These are phyloP conservation scores for Solanum medicagineum DNA, from an alignment of 257 asterid genomes.

Conservation along the genomic window DNA sequence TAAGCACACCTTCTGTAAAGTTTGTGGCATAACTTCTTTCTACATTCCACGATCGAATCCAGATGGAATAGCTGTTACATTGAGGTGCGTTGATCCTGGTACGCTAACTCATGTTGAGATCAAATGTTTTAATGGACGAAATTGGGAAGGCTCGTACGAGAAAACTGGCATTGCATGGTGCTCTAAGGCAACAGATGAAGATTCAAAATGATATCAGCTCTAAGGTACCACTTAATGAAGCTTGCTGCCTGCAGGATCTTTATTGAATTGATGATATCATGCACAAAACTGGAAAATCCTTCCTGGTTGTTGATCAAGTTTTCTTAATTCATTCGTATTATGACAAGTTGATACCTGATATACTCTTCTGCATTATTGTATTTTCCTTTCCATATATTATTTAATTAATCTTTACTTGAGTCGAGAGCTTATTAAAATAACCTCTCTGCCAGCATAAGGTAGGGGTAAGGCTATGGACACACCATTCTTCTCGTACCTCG, in stretches of 20 bases:
- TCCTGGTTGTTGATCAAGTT: background rate
- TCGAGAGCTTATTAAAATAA: fast-evolving
- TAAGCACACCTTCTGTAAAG: conserved; percentile 72
- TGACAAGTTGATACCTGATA: background rate
- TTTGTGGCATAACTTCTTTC: conserved; percentile 84
- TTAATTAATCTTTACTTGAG: background rate
- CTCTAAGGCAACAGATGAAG: conserved; percentile 23
- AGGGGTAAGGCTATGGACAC: fast-evolving
- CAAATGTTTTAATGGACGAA: conserved; percentile 45
- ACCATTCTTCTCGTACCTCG: background rate
- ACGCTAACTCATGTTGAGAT: conserved; percentile 58
- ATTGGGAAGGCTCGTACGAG: conserved; percentile 54
- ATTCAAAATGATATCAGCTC: conserved; percentile 4
- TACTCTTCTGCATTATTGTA: background rate
- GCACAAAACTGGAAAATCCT: background rate
- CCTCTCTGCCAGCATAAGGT: background rate
- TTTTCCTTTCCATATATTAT: background rate
- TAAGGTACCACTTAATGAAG: background rate
- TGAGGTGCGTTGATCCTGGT: conserved; percentile 56
- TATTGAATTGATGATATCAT: background rate
- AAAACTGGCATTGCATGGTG: conserved; percentile 31
- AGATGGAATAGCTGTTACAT: conserved; percentile 53
- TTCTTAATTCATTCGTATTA: background rate
- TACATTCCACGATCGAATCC: conserved; percentile 79
- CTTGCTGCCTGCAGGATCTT: background rate